Evolutionary conservation across 2,329 filamentous ascomycete species (phyloP).

Genomic region (Aspergillus chevalieri): DNA sequence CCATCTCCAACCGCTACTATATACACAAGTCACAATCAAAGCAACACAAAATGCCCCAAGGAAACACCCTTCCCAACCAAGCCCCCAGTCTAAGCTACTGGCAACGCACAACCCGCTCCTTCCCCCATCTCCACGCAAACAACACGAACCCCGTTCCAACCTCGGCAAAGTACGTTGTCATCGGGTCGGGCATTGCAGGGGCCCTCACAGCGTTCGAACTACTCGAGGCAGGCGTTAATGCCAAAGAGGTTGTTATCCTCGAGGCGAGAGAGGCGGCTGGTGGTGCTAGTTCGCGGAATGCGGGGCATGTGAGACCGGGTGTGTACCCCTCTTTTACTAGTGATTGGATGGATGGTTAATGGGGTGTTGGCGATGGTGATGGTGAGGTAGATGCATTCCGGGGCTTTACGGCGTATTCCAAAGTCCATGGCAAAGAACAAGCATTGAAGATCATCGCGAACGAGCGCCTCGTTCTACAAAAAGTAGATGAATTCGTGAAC

Average conservation of each 20-base stretch:
- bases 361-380: too few relatives aligned
- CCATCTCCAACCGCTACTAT: background rate
- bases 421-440: constrained; percentile 39
- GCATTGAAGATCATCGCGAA: constrained; percentile 44
- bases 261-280: constrained; percentile 42
- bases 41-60: background rate
- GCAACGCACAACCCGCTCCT: constrained; percentile 43
- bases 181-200: constrained; percentile 41
- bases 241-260: constrained; percentile 34
- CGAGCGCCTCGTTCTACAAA: constrained; percentile 38
- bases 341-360: background rate
- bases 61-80: constrained; percentile 14
- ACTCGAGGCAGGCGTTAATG: constrained; percentile 29
- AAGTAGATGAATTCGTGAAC: constrained; percentile 38
- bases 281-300: constrained; percentile 42
- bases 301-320: constrained; percentile 39
- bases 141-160: constrained; percentile 21
- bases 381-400: constrained; percentile 38
- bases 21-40: background rate
- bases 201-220: constrained; percentile 37
- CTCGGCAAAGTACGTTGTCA: constrained; percentile 31
- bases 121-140: constrained; percentile 38
- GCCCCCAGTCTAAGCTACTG: constrained; percentile 36
- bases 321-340: background rate
- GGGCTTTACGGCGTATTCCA: constrained; percentile 41